Percentiles rank a stretch among this genome's conserved stretches.
Evolutionary conservation across 176 grass and related monocot genomes (phyloP).

Genomic region (Lolium perenne): DNA sequence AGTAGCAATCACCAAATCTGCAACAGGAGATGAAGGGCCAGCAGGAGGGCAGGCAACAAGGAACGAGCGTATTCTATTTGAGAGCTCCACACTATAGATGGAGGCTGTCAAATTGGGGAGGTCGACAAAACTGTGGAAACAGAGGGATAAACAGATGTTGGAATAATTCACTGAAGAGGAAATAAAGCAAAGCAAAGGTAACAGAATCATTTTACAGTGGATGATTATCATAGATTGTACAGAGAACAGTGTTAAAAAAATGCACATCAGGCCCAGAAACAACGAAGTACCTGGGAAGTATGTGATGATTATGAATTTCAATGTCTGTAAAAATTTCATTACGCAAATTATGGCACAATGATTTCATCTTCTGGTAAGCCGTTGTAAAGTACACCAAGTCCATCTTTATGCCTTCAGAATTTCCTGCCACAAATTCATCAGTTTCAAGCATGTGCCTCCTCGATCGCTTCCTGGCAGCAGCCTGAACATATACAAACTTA

Average conservation of each 20-base stretch:
- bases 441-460: constrained; percentile 93
- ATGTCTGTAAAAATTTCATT: constrained; percentile 98
- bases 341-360: constrained; percentile 84
- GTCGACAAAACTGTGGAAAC: constrained; percentile 79
- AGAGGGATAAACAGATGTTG: constrained; percentile 30
- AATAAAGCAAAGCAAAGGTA: constrained; percentile 1
- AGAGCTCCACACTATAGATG: constrained; percentile 88
- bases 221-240: neutral
- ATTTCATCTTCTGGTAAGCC: constrained; percentile 92
- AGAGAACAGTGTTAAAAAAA: neutral
- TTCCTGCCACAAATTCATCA: constrained; percentile 77
- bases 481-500: constrained; percentile 51
- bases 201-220: neutral
- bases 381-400: constrained; percentile 77
- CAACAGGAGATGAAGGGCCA: constrained; percentile 83
- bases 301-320: constrained; percentile 97
- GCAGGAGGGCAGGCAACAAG: constrained; percentile 89
- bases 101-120: constrained; percentile 81
- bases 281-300: constrained; percentile 75
- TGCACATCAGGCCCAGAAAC: constrained; percentile 11
- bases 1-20: constrained; percentile 91
- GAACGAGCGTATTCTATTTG: constrained; percentile 83
- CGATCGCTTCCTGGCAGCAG: constrained; percentile 87
- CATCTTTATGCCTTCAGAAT: constrained; percentile 68
- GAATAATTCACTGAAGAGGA: constrained; percentile 9